Base-by-base conservation (phyloP, 305 asterid species). In the Rubia occidens region DNA sequence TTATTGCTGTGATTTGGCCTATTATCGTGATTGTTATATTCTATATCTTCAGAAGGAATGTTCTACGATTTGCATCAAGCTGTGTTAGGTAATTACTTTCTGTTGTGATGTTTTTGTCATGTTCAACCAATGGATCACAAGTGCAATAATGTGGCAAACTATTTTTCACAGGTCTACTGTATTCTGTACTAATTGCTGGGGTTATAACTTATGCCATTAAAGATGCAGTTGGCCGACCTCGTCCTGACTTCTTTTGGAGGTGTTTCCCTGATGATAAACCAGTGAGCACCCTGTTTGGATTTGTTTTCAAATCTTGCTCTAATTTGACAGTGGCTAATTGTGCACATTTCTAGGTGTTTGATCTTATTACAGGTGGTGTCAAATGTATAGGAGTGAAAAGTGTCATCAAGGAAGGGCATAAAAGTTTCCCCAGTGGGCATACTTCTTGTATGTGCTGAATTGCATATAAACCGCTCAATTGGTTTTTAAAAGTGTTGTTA, bases 211-310 rank as follows among this genome's bases (percentile, higher is more conserved):
- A 92, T 82, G 91, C 98, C 64, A 89, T 92, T 59, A 92, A 92
- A 85, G 96, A 92, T 83, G 98, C 93, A 45, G 98, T 92, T 81
- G 98, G 98, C 59, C 86, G 98, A 61, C 98, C 96, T 79, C 93
- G 98, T 45, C 98, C 98, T 8, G 96, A 92, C 76, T 92, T 92
- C 84, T 92, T 88, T 49, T 92, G 98, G 98, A 95, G 98, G 60
- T 89, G 98, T 81, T 92, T 92, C 77, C 96, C 98, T 79, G 87
- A 92, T 80, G 98, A 96, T 43, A 79, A 71, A 76, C 84, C 78
- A 85, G 98, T 92, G 81, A 81, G 93, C 47, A 24, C 49, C 9
- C 6, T 43, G 40, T 39, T 44, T 17, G 3, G 10, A 29, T 26
- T n/a, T 15, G 10, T 44, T 72, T 51, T 35, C 47, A 20, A 35